Base-by-base conservation (phyloP, 805 yeast species). In the Myxozyma lipomycoides region DNA sequence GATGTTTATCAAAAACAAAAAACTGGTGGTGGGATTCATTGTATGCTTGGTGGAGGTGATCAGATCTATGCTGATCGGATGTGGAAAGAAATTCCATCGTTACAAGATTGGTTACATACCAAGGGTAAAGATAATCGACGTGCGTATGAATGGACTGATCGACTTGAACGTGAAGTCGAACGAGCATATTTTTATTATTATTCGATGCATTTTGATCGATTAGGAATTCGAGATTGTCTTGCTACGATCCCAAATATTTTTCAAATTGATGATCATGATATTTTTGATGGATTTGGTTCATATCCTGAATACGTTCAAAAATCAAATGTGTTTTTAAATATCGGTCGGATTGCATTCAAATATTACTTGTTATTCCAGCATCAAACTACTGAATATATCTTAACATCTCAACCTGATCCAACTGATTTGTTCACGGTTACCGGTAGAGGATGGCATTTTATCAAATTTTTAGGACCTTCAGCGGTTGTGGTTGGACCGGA, bases 1-100 rank as follows among this genome's bases (percentile, higher is more conserved):
- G 97, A 93, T 64, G 95, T 91, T 2, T 61, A 90, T 60, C 72
- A 76, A 24, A 78, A 79, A 52, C 96, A 91, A 63, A 66, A 71
- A 17, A 60, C 67, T 4, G 71, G 74, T 36, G 78, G 78, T 36
- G 78, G 75, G 38, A 87, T 87, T 68, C 96, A 91, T 66, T 97
- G 88, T 3, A 90, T 91, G 95, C 72, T 93, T 25, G 98, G 98
- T 25, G 98, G 98, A 46, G 98, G 98, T 28, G 98, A 91, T 69
- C 98, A 91, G 70, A 77, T 91, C 45, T 91, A 91, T 66, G 81
- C 90, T 46, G 98, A 91, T 68, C 75, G 87, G 1, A 81, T 91
- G 59, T 85, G 84, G 66, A 58, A 75, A 19, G 73, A 78, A 19
- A 79, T 83, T 15, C 63, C 74, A 43, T 64, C 65, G 5, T 56